Base-by-base conservation (phyloP, 1,284 basidiomycete species). In the Singerocomus rubriflavus region DNA sequence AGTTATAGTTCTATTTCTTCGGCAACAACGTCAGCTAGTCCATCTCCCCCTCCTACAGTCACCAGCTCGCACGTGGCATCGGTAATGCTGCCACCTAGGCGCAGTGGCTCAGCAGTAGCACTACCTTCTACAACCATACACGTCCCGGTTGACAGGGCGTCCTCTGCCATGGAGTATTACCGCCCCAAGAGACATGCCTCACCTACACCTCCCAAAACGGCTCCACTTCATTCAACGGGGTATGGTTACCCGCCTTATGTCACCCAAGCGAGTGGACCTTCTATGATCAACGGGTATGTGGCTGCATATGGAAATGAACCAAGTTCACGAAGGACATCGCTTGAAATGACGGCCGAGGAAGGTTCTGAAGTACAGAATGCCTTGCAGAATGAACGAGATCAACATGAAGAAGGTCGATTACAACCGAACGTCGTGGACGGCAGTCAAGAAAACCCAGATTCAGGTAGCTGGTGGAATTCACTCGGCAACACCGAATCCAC, bases 1-100 rank as follows among this genome's bases (percentile, higher is more conserved):
- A 93, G 94, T 62, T 98, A 91, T 71, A 94, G 90, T 61, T 85
- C 93, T 14, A 98, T 99, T 59, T 93, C 96, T 1, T 93, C 93
- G 0, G 77, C 82, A 12, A 78, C 83, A 2, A 76, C 81, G 26
- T 90, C 88, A 10, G 79, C 82, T 10, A 80, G 81, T 39, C 81
- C 88, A 9, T 91, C 88, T 8, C 86, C 87, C 4, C 81, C 68
- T 80, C 84, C 84, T 6, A 81, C 81, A 1, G 63, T 75, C 21
- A 65, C 75, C 13, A 80, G 81, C 51, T 68, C 73, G 37, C 70
- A 76, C 52, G 63, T 70, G n/a, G 51, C 62, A 29, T 57, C 73
- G 16, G 64, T 72, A n/a, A 68, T 71, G 35, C 73, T 77, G 25
- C 68, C 70, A 33, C 71, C 73, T 9, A 73, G 69, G 48, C 71